Percentiles rank a stretch among this genome's conserved stretches.
Conservation (phyloP, 179 eudicot species). For the Amaranthus tricolor region DNA sequence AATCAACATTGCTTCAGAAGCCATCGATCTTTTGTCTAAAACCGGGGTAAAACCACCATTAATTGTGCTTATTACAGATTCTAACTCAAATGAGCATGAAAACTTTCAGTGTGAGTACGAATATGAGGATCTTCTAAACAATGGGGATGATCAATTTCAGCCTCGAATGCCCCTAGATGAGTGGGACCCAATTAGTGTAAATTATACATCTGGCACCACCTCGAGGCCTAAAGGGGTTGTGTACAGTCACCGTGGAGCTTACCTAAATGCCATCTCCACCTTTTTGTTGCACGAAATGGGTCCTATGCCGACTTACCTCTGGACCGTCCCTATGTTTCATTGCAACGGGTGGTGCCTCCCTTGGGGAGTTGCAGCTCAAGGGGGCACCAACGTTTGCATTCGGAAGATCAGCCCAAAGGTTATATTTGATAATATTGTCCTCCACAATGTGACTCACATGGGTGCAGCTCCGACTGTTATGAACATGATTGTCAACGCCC, state of each 20-base stretch:
- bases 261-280: constrained; percentile 48
- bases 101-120: constrained; percentile 17
- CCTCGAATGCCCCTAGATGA: constrained; percentile 38
- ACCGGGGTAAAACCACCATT: constrained; percentile 29
- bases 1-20: constrained; percentile 36
- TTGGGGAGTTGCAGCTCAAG: constrained; percentile 56
- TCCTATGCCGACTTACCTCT: constrained; percentile 47
- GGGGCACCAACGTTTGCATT: constrained; percentile 59
- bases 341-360: constrained; percentile 66
- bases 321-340: constrained; percentile 68
- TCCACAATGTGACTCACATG: constrained; percentile 48
- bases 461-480: constrained; percentile 48
- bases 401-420: constrained; percentile 22
- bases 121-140: constrained; percentile 39
- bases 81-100: constrained; percentile 4
- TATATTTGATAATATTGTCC: constrained; percentile 35
- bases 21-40: constrained; percentile 32
- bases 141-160: constrained; percentile 35
- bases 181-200: constrained; percentile 43
- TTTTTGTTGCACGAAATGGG: constrained; percentile 52
- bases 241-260: constrained; percentile 54
- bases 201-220: constrained; percentile 69
- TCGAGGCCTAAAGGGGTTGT: constrained; percentile 64
- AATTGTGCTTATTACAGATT: constrained; percentile 39
- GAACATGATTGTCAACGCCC: constrained; percentile 30